Evolutionary conservation across 2,329 filamentous ascomycete genomes (phyloP).

Genomic region (Trichoderma simmonsii): DNA sequence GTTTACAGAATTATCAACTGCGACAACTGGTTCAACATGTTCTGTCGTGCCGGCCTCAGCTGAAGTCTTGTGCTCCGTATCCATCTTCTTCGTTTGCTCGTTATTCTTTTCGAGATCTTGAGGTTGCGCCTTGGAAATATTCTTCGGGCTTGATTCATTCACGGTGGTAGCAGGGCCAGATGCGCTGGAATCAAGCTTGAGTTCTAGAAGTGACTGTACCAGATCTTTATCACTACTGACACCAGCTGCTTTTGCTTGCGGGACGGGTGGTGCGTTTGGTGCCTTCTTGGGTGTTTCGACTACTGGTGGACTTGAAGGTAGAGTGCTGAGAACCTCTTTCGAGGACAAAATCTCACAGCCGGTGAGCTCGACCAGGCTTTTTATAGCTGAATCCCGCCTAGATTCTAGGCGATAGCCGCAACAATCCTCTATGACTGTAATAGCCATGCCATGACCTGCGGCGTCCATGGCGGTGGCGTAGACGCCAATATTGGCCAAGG

Average conservation of each 20-base stretch:
- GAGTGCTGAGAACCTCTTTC: slow-evolving; percentile 50
- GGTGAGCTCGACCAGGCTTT: slow-evolving; percentile 68
- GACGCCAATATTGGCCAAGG: slow-evolving; percentile 81
- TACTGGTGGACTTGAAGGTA: slow-evolving; percentile 22
- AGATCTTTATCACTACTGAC: slow-evolving; percentile 25
- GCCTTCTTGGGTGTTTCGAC: not conserved
- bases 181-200: slow-evolving; percentile 30
- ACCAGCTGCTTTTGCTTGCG: not conserved
- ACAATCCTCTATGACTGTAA: slow-evolving; percentile 85
- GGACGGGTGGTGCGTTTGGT: slow-evolving; percentile 4
- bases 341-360: slow-evolving; percentile 65
- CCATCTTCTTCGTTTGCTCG: slow-evolving; percentile 10
- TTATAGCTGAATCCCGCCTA: slow-evolving; percentile 68
- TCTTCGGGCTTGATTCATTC: not conserved
- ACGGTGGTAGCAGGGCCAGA: slow-evolving; percentile 21
- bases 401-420: slow-evolving; percentile 71
- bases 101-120: slow-evolving; percentile 8
- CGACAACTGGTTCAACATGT: not conserved
- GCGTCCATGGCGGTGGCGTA: slow-evolving; percentile 91
- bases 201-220: slow-evolving; percentile 31
- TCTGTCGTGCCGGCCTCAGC: slow-evolving; percentile 2
- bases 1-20: not conserved
- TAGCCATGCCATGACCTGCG: slow-evolving; percentile 79
- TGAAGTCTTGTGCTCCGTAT: slow-evolving; percentile 22
- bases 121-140: not conserved